Conservation (phyloP, 768 basidiomycete species). For the Calocybe indica region DNA sequence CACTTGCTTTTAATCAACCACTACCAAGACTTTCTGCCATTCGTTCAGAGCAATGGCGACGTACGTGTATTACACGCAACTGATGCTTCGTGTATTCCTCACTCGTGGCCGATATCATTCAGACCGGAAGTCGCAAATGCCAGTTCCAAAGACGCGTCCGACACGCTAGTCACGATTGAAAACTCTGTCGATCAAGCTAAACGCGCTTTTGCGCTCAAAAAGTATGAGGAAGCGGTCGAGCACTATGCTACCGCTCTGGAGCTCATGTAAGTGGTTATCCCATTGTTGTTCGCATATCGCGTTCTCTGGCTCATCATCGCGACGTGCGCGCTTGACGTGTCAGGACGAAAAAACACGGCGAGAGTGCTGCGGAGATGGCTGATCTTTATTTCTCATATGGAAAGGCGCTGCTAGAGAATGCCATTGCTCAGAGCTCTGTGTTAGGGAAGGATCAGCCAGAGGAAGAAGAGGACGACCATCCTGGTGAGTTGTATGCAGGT, state of each 20-base stretch:
- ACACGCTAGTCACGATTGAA: slow-evolving; percentile 37
- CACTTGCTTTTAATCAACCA: no score
- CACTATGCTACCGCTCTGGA: slow-evolving; percentile 83
- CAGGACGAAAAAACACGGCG: slow-evolving; percentile 71
- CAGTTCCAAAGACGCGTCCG: slow-evolving; percentile 8
- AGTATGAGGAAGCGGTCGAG: slow-evolving; percentile 82
- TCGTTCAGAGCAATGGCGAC: slow-evolving; percentile 5
- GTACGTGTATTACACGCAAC: slow-evolving; percentile 2
- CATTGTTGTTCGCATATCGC: slow-evolving; percentile 4
- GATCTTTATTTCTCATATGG: slow-evolving; percentile 91
- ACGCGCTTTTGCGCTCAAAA: slow-evolving; percentile 83
- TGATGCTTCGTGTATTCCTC: no score
- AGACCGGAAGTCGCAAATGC: no score
- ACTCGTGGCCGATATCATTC: no score
- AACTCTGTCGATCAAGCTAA: slow-evolving; percentile 70
- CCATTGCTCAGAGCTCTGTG: slow-evolving; percentile 80
- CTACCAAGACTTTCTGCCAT: no score
- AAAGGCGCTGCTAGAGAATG: slow-evolving; percentile 89
- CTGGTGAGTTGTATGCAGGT: slow-evolving; percentile 19
- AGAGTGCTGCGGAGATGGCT: slow-evolving; percentile 78
- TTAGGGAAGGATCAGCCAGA: slow-evolving; percentile 81
- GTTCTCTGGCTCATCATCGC: slow-evolving; percentile 2
- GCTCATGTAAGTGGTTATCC: slow-evolving; percentile 57
- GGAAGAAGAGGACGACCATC: slow-evolving; percentile 38
- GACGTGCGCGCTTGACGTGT: slow-evolving; percentile 10